Conservation (phyloP, 176 grass and related monocot species). For the Triticum aestivum region IWGSC_CS_RefSeq_v2.1 NC_057808.1:334602873-334603372, state of each 20-base stretch:
- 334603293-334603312: not conserved
- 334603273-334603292: not conserved
- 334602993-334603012: slow-evolving; percentile 83
- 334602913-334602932: slow-evolving; percentile 29
- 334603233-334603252: not conserved
- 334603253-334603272: not conserved
- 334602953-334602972: slow-evolving; percentile 50
- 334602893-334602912: not conserved
- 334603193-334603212: not conserved
- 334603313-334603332: not conserved
- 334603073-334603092: slow-evolving; percentile 67
- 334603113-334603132: not conserved
- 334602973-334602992: slow-evolving; percentile 67
- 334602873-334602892: not conserved
- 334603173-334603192: not conserved
- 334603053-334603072: slow-evolving; percentile 49
- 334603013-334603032: slow-evolving; percentile 61
- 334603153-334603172: not conserved
- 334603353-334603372: not conserved
- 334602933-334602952: slow-evolving; percentile 37
- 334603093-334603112: not conserved
- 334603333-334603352: not conserved
- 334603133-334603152: not conserved
- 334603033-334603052: slow-evolving; percentile 45
- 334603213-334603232: not conserved